Conservation (phyloP, 306 rosid species). For the Cyclanthera cordifolia region DNA sequence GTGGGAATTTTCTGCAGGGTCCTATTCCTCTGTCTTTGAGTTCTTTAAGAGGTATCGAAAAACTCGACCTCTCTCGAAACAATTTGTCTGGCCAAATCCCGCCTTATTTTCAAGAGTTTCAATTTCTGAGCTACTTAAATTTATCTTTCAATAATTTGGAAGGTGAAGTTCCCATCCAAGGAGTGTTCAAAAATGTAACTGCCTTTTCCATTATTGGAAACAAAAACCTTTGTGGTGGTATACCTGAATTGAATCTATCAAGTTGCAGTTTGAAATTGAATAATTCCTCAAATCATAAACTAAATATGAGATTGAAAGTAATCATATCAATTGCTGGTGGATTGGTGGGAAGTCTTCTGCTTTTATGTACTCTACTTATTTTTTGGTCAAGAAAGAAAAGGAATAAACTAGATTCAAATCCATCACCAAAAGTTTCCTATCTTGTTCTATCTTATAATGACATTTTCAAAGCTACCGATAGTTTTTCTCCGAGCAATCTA, state of each 20-base stretch:
- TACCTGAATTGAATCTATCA: conserved; percentile 11
- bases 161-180: conserved; percentile 19
- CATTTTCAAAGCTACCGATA: conserved; percentile 20
- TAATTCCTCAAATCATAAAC: neutral
- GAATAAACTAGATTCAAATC: neutral
- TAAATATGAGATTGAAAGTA: neutral
- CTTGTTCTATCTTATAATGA: conserved; percentile 19
- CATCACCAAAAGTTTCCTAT: neutral
- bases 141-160: conserved; percentile 22
- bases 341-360: neutral
- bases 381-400: neutral
- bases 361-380: neutral
- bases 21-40: conserved; percentile 12
- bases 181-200: conserved; percentile 15
- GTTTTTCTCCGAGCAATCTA: conserved; percentile 19
- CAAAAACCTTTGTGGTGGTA: conserved; percentile 16
- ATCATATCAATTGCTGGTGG: conserved; percentile 7
- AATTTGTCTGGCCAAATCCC: conserved; percentile 18
- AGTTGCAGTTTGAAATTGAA: neutral
- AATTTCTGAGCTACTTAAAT: neutral
- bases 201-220: conserved; percentile 9
- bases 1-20: conserved; percentile 13
- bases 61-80: conserved; percentile 22
- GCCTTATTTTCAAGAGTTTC: neutral
- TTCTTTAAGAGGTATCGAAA: conserved; percentile 11